A percentile compares a stretch with the other conserved stretches of the same genome.
phyloP scores from a whole-genome alignment of 805 yeast species.

The Candida yuanshanica region DNA sequence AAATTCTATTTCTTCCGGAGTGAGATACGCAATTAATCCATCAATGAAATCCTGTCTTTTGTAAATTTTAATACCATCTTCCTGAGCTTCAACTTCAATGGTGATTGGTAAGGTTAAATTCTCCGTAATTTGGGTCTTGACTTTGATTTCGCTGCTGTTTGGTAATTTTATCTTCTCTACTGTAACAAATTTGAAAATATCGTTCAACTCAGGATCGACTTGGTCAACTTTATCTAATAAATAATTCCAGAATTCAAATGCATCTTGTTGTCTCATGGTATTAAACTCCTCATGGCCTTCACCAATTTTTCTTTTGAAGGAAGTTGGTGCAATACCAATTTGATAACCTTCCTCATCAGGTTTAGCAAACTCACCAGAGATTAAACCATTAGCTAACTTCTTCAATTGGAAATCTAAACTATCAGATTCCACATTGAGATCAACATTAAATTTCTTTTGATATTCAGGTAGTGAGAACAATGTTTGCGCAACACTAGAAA shows the following conservation, averaged over 20 bases:
- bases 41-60: slow-evolving; percentile 34
- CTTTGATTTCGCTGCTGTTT: slow-evolving; percentile 43
- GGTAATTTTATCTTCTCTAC: slow-evolving; percentile 60
- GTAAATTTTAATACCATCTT: slow-evolving; percentile 42
- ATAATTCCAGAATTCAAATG: slow-evolving; percentile 79
- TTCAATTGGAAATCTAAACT: slow-evolving; percentile 71
- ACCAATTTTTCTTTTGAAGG: slow-evolving; percentile 75
- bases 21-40: slow-evolving; percentile 44
- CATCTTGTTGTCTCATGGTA: slow-evolving; percentile 90
- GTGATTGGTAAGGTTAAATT: slow-evolving; percentile 56
- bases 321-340: slow-evolving; percentile 68
- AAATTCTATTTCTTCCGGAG: slow-evolving; percentile 51
- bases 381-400: slow-evolving; percentile 75
- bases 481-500: slow-evolving; percentile 75
- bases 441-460: slow-evolving; percentile 18
- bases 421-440: slow-evolving; percentile 35
- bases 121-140: slow-evolving; percentile 53
- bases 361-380: slow-evolving; percentile 64
- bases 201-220: slow-evolving; percentile 32
- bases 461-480: slow-evolving; percentile 41
- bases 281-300: slow-evolving; percentile 75
- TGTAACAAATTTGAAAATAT: slow-evolving; percentile 55
- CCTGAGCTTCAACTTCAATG: slow-evolving; percentile 35
- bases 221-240: slow-evolving; percentile 58
- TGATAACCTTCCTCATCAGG: slow-evolving; percentile 53